A percentile compares a stretch with the other conserved stretches of the same genome.
phyloP scores from a whole-genome alignment of 2,329 filamentous ascomycete species.

The Trichoderma semiorbis region DNA sequence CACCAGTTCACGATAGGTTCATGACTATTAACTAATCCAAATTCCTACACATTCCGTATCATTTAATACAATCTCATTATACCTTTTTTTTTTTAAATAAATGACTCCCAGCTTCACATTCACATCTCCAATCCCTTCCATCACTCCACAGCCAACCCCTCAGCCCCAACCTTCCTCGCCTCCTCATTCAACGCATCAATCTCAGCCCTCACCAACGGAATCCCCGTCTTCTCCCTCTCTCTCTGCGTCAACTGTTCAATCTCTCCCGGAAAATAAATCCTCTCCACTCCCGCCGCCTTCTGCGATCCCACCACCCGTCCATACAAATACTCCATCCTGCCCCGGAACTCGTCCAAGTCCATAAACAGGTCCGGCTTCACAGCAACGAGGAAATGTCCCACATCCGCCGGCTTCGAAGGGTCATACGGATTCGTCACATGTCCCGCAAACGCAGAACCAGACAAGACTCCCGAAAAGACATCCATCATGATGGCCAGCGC shows the following conservation, averaged over 20 bases:
- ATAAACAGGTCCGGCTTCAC: slow-evolving; percentile 75
- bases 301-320: slow-evolving; percentile 51
- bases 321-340: slow-evolving; percentile 56
- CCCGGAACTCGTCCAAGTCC: slow-evolving; percentile 64
- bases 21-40: not conserved
- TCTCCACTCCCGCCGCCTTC: slow-evolving; percentile 53
- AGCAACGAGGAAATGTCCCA: slow-evolving; percentile 70
- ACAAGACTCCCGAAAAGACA: slow-evolving; percentile 76
- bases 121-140: not conserved
- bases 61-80: not conserved
- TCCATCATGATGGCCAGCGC: slow-evolving; percentile 83
- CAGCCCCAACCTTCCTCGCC: slow-evolving; percentile 42
- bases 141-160: slow-evolving; percentile 17
- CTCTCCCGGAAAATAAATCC: slow-evolving; percentile 61
- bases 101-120: not conserved
- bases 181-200: slow-evolving; percentile 55
- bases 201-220: slow-evolving; percentile 56
- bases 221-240: slow-evolving; percentile 51
- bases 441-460: slow-evolving; percentile 74
- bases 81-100: not conserved
- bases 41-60: not conserved
- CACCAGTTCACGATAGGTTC: not conserved
- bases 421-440: slow-evolving; percentile 76
- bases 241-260: slow-evolving; percentile 55
- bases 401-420: slow-evolving; percentile 62